These are phyloP conservation scores for Fusarium heterosporum DNA, from an alignment of 2,329 filamentous ascomycete genomes.

Conservation along the genomic window DNA sequence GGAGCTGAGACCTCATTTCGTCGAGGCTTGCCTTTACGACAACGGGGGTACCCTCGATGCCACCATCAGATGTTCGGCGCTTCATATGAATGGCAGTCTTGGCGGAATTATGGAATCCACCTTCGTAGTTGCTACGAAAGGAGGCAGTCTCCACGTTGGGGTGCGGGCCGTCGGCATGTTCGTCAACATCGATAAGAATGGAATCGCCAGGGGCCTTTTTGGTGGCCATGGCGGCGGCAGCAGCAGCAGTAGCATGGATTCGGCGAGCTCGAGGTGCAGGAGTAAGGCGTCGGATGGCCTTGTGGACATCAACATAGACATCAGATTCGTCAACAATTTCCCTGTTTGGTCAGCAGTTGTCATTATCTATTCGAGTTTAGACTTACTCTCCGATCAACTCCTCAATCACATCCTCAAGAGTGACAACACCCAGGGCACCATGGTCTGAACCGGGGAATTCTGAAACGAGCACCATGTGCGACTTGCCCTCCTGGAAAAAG, in stretches of 20 bases:
- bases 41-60: slow-evolving; percentile 59
- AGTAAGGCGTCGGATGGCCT: slow-evolving; percentile 89
- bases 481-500: slow-evolving; percentile 99
- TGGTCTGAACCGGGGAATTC: slow-evolving; percentile 89
- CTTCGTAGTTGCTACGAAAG: slow-evolving; percentile 54
- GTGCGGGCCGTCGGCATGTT: slow-evolving; percentile 54
- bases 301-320: slow-evolving; percentile 98
- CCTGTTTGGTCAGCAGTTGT: slow-evolving; percentile 58
- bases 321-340: slow-evolving; percentile 99
- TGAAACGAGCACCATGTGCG: slow-evolving; percentile 97
- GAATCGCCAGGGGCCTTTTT: slow-evolving; percentile 49
- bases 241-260: slow-evolving; percentile 53
- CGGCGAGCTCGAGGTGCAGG: slow-evolving; percentile 83
- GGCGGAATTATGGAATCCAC: slow-evolving; percentile 58
- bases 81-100: slow-evolving; percentile 69
- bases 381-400: slow-evolving; percentile 96
- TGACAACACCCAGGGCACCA: slow-evolving; percentile 92
- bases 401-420: slow-evolving; percentile 97
- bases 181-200: slow-evolving; percentile 54
- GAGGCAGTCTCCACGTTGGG: slow-evolving; percentile 50
- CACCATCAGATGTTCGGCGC: slow-evolving; percentile 69
- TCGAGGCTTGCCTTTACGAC: slow-evolving; percentile 70
- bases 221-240: slow-evolving; percentile 48
- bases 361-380: background rate
- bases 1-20: slow-evolving; percentile 72